Evolutionary conservation across 2,329 filamentous ascomycete genomes (phyloP), one percentile per base, ranked within the genome.

Genomic region (Neonectria ditissima): DNA sequence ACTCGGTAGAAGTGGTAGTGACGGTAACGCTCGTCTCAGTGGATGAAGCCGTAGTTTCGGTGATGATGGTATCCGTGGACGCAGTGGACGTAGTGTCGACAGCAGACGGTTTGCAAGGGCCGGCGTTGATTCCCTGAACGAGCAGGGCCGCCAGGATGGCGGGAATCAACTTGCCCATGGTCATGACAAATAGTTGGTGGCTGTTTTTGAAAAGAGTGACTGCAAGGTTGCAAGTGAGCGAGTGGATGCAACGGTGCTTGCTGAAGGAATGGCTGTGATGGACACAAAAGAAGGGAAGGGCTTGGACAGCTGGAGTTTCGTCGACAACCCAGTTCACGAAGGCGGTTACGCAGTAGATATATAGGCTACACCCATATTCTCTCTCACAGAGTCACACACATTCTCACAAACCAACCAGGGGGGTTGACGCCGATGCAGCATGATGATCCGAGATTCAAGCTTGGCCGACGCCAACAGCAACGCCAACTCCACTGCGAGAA

Each of bases 41-140:
- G n/a, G 37, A 18, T n/a, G 37, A 9, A 10, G n/a, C 11, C 13
- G 43, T 26, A 5, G 20, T 14, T 9, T 14, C 20, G 3, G 41
- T 44, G 9, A 9, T 6, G 11, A n/a, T 39, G n/a, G 16, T 39
- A 1, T 39, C 16, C 18, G 45, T 48, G 9, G 18, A 2, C 10
- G 43, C n/a, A 1, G 43, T 45, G 2, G 43, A 26, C 7, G 43
- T 45, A 16, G 43, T 45, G 10, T 16, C 22, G 11, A 14, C 16
- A 45, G 8, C 22, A 28, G 44, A 16, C 22, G 24, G 22, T 22
- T 20, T 50, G 18, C 47, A 50, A 50, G 26, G 47, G 22, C 47
- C 47, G 28, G 47, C 47, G 26, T 50, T 50, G 47, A 50, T 32
- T 5, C 47, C 47, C n/a, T 30, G 47, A 10, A 50, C 24, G 47